Evolutionary conservation across 306 rosid species (phyloP), one percentile per base, ranked within the genome.

Genomic region (Vicia sativa): DNA sequence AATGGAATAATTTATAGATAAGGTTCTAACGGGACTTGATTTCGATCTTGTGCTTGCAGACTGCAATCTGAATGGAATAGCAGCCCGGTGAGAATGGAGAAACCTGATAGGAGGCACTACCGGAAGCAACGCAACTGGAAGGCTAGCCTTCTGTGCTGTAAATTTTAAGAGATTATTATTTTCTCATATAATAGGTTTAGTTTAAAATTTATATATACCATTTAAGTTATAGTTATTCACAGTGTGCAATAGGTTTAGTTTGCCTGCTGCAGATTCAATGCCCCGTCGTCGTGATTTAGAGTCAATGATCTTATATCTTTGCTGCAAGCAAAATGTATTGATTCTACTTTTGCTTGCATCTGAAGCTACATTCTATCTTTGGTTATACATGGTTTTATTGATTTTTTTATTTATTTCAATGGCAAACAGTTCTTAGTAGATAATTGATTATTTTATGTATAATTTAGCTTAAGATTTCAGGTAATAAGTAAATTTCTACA

Each of bases 21-120:
- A 42, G 0, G 48, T 12, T 43, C 48, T 43, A 43, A 43, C 10
- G 43, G 0, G 7, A 37, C 29, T 68, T 60, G 23, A 9, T 56
- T 49, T 76, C 5, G 48, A 46, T 54, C 11, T 67, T 73, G 56
- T 39, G 25, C 53, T 15, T 82, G 80, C 91, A 95, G 99, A 76
- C 61, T 95, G 42, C 95, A 82, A 70, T 10, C 88, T 4, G 99
- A 95, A 73, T 91, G 96, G 90, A 81, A 74, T 62, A 84, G 88
- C 83, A 95, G 99, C 75, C 99, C 99, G 0, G 91, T 85, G 1
- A 76, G 96, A 76, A 95, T 95, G 99, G 95, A 79, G 1, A 90
- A 90, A 72, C 91, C 92, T 3, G 89, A 88, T 10, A 82, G 66
- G 53, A 84, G 84, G 41, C 68, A 35, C 37, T 66, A 43, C 64